phyloP scores from a whole-genome alignment of 768 basidiomycete species.

The Cantharellus cinnabarinus region DNA sequence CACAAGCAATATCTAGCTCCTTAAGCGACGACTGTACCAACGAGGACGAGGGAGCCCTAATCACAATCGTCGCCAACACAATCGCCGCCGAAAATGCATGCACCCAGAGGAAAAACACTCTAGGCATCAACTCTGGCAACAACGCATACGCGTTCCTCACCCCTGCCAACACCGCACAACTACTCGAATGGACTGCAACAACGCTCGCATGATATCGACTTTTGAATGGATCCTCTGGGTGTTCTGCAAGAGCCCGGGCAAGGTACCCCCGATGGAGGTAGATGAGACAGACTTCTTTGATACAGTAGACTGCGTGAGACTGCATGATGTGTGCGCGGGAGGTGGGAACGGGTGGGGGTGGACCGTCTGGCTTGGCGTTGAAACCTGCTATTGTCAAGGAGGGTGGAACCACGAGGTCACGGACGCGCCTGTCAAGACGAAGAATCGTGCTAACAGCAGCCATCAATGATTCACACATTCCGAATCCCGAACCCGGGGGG shows the following conservation, averaged over 20 bases:
- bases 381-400: constrained; percentile 5
- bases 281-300: constrained; percentile 13
- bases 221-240: constrained; percentile 45
- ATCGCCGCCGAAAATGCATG: constrained; percentile 50
- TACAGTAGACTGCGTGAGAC: constrained; percentile 1
- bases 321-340: constrained; percentile 1
- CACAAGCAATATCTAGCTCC: constrained; percentile 27
- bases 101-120: constrained; percentile 57
- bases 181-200: constrained; percentile 20
- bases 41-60: constrained; percentile 49
- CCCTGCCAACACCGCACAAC: constrained; percentile 33
- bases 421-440: constrained; percentile 7
- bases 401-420: constrained; percentile 8
- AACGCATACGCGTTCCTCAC: constrained; percentile 28
- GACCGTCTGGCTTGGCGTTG: constrained; percentile 3
- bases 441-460: constrained; percentile 3
- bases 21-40: constrained; percentile 49
- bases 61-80: constrained; percentile 60
- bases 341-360: constrained; percentile 1
- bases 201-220: constrained; percentile 47
- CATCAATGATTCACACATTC: neutral
- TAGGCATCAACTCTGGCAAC: constrained; percentile 36
- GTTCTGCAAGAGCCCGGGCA: constrained; percentile 45
- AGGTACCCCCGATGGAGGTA: constrained; percentile 32
- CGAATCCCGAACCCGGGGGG: neutral